Evolutionary conservation across 2,329 filamentous ascomycete genomes (phyloP), one percentile per base, ranked within the genome.

Genomic region (Cyclaneusma minus): DNA sequence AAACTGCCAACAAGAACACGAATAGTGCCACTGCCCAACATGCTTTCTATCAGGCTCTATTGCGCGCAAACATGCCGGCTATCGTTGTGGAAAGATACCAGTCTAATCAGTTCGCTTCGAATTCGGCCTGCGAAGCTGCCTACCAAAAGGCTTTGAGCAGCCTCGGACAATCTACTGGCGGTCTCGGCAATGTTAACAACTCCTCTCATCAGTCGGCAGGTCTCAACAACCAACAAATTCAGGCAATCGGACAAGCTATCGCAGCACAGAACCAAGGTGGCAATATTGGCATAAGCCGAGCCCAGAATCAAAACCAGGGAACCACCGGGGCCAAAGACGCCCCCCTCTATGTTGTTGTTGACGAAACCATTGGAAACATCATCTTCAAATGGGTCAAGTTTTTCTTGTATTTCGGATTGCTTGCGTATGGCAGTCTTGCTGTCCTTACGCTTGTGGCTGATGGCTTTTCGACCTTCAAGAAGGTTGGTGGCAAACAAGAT

Each of bases 331-430:
- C 64, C 15, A 91, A 85, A 53, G 74, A 76, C 19, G 72, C 79
- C 24, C 87, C 87, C n/a, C 68, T 98, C 15, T 85, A 95, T 46
- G 89, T 98, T 21, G 80, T 95, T 8, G 83, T 98, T 5, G 85
- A 95, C 43, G 89, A 98, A 51, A 83, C 82, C 10, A 63, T 80
- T 27, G 73, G 80, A 29, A 73, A 68, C 35, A 65, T 68, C 16
- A 63, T 94, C 33, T 93, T 94, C 55, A 81, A 83, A 48, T 94
- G 84, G 85, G 59, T 87, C 51, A 91, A 83, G 50, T 93, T 93
- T 48, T 41, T 91, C 27, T 53, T 82, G 22, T 75, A 71, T 47
- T 93, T 93, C 39, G 68, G 64, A 30, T 64, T 94, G 28, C 60
- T 82, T 41, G 72, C 69, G 16, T 98, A 94, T 44, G 61, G 91